These are phyloP conservation scores for Thalia dealbata DNA, from an alignment of 176 grass and related monocot species.

Conservation along the genomic window DNA sequence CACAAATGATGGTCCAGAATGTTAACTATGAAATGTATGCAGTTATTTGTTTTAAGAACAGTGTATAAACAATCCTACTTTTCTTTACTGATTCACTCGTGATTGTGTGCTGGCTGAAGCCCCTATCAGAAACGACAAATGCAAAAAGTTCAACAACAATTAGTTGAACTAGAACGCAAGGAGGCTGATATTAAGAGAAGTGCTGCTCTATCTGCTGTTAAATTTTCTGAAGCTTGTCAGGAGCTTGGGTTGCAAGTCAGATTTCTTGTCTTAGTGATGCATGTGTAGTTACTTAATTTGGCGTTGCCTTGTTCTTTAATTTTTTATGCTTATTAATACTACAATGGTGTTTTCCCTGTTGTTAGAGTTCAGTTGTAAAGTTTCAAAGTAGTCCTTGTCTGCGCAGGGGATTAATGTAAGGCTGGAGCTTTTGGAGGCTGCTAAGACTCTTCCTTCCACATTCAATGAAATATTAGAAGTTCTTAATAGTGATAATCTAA, in stretches of 20 bases:
- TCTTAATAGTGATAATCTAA: slow-evolving; percentile 54
- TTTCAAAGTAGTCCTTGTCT: slow-evolving; percentile 10
- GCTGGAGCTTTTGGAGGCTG: slow-evolving; percentile 68
- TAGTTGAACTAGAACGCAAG: slow-evolving; percentile 71
- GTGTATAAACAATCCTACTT: neutral
- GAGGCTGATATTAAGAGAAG: slow-evolving; percentile 82
- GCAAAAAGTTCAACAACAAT: slow-evolving; percentile 90
- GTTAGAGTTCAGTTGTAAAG: neutral
- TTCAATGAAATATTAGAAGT: slow-evolving; percentile 74
- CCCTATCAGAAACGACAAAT: slow-evolving; percentile 87
- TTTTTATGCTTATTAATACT: neutral
- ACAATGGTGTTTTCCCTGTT: neutral
- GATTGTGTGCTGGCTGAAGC: slow-evolving; percentile 31
- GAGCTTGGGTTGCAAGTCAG: slow-evolving; percentile 76
- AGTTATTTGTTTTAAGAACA: neutral
- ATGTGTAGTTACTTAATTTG: neutral
- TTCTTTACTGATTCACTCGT: neutral
- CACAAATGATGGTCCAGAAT: slow-evolving; percentile 90
- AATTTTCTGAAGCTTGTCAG: slow-evolving; percentile 80
- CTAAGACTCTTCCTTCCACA: slow-evolving; percentile 64
- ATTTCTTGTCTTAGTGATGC: neutral
- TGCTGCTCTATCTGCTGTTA: slow-evolving; percentile 55
- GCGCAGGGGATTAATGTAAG: slow-evolving; percentile 61
- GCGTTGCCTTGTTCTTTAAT: neutral
- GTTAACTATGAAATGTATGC: slow-evolving; percentile 97